Conservation (phyloP, 805 yeast genomes). For the Yarrowia sp. region DNA sequence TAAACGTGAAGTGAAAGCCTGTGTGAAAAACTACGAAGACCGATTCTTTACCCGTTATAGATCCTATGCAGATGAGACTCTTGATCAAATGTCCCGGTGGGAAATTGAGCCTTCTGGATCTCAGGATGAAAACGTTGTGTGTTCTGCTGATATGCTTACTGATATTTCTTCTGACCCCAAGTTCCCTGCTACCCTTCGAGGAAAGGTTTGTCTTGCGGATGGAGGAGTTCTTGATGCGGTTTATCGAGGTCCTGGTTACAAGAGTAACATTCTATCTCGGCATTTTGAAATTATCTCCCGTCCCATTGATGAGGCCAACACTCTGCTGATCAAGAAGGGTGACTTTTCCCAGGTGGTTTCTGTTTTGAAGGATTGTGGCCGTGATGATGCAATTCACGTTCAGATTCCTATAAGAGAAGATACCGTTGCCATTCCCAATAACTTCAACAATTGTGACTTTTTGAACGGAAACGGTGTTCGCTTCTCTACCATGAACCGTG, state of each 20-base stretch:
- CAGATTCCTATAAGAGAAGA: not conserved
- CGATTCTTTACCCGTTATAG: not conserved
- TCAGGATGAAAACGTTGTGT: slow-evolving; percentile 49
- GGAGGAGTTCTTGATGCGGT: slow-evolving; percentile 35
- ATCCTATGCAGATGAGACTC: not conserved
- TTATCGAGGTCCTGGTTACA: not conserved
- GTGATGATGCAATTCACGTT: not conserved
- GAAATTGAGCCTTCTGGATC: not conserved
- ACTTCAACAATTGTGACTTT: slow-evolving; percentile 10
- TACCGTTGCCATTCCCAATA: not conserved
- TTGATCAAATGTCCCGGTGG: not conserved
- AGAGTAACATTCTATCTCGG: not conserved
- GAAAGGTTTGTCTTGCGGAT: slow-evolving; percentile 60
- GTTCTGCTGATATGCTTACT: slow-evolving; percentile 59
- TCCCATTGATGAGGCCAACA: not conserved
- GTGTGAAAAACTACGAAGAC: not conserved
- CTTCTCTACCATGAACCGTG: not conserved
- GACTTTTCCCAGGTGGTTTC: not conserved
- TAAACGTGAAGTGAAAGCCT: not conserved
- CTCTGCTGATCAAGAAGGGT: not conserved
- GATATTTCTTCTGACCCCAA: slow-evolving; percentile 67
- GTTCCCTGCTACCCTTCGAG: slow-evolving; percentile 46
- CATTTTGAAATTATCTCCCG: not conserved
- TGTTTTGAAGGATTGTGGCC: not conserved
- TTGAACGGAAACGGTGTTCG: slow-evolving; percentile 11